Conservation (phyloP, 2,329 filamentous ascomycete genomes). For the Rutstroemia sp. region DNA sequence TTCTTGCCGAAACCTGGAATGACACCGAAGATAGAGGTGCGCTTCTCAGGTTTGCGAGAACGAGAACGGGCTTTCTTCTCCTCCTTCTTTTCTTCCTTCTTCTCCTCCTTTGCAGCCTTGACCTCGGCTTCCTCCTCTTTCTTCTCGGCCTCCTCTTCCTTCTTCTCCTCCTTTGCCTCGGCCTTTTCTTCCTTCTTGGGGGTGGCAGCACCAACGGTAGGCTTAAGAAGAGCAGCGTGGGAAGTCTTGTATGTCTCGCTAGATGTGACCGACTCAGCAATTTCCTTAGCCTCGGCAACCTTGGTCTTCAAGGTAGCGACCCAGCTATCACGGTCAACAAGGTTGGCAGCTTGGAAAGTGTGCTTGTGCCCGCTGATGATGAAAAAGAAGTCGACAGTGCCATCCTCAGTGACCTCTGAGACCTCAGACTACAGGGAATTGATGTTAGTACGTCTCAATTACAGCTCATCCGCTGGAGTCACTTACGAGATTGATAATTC, state of each 20-base stretch:
- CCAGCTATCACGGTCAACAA: conserved; percentile 87
- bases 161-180: conserved; percentile 27
- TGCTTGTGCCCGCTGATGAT: conserved; percentile 84
- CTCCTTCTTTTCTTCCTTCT: conserved; percentile 27
- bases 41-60: conserved; percentile 47
- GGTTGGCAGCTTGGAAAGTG: conserved; percentile 73
- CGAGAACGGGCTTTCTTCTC: conserved; percentile 42
- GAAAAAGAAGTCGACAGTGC: conserved; percentile 77
- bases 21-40: conserved; percentile 54
- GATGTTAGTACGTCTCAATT: conserved; percentile 25
- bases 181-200: conserved; percentile 31
- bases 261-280: conserved; percentile 64
- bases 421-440: conserved; percentile 42
- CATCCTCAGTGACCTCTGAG: conserved; percentile 63
- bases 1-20: conserved; percentile 39
- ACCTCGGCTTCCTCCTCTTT: conserved; percentile 33
- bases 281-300: conserved; percentile 76
- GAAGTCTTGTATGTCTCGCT: conserved; percentile 78
- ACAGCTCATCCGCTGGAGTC: background rate
- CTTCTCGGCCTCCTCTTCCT: conserved; percentile 27
- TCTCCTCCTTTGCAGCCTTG: conserved; percentile 32
- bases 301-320: conserved; percentile 75
- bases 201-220: conserved; percentile 30
- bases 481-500: conserved; percentile 79
- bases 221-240: conserved; percentile 33